Percentiles rank a stretch among this genome's conserved stretches.
Conservation (phyloP, 2,329 filamentous ascomycete species). For the Pseudogymnoascus sp. region DNA sequence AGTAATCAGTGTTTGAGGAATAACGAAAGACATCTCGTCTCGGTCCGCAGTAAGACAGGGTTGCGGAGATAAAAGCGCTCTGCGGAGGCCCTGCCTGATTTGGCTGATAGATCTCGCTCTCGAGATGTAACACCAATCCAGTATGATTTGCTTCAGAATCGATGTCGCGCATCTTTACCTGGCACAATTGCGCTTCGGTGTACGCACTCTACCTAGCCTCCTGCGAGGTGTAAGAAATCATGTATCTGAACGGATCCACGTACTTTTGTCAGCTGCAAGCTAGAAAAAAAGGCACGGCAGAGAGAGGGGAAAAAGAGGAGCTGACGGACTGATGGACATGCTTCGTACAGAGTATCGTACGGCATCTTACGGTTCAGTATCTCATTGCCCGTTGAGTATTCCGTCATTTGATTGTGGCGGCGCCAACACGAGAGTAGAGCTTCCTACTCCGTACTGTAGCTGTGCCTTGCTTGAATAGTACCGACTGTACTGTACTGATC, state of each 20-base stretch:
- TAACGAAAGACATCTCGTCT: not conserved
- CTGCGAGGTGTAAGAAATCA: conserved; percentile 3
- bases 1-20: not conserved
- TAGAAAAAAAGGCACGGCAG: not conserved
- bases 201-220: conserved; percentile 3
- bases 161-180: conserved; percentile 4
- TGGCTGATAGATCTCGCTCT: not conserved
- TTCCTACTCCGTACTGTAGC: not conserved
- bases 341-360: not conserved
- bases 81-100: not conserved
- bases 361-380: not conserved
- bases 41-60: conserved; percentile 5
- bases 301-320: conserved; percentile 5
- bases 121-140: not conserved
- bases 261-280: not conserved
- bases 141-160: conserved; percentile 1
- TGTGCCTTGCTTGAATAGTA: not conserved
- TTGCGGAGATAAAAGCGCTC: conserved; percentile 2
- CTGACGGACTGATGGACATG: not conserved
- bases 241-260: not conserved
- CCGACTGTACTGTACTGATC: not conserved
- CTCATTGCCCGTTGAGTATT: not conserved
- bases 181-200: not conserved
- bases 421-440: conserved; percentile 2
- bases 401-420: conserved; percentile 7